Base-by-base conservation (phyloP, 2,329 filamentous ascomycete genomes). In the Sporothrix humicola region DNA sequence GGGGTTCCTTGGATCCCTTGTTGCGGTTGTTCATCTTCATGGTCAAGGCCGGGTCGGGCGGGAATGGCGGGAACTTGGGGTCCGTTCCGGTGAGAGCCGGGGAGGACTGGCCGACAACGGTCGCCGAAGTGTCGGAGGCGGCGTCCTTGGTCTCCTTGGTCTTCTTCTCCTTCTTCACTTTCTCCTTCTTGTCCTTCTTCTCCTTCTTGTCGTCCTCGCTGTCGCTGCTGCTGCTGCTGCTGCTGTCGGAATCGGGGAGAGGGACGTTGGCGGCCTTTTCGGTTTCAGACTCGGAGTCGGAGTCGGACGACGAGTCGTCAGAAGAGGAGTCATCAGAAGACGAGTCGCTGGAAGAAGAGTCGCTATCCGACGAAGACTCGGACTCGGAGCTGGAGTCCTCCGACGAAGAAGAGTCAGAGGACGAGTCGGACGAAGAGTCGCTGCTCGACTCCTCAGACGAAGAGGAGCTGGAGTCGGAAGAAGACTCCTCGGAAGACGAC, bases 81-180 rank as follows among this genome's bases (percentile, higher is more conserved):
- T 80, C 79, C 8, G 82, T 9, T 66, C 13, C 63, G 8, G 15
- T 46, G 59, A 84, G 81, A 50, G 85, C 84, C 73, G 87, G 87
- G 10, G 89, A 88, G 71, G 84, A n/a, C 61, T 85, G 84, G 77
- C 85, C 85, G 61, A 89, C 79, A 3, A 90, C 78, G 3, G 88
- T 90, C 12, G 82, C 81, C 17, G 82, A 82, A 20, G 80, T 82
- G 73, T 85, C 83, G 2, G 83, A 85, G 13, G 76, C 81, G 52
- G n/a, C 12, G 26, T 71, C n/a, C 20, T 72, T 69, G 37, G 44
- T 77, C 26, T 78, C 26, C n/a, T 68, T 69, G 31, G 31, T 37
- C 31, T 37, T 3, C 4, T 37, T 73, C 61, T 9, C n/a, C n/a
- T n/a, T n/a, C n/a, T n/a, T n/a, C n/a, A n/a, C 68, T 44, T 75